These are phyloP conservation scores for Pyricularia pennisetigena DNA, from an alignment of 2,329 filamentous ascomycete species.

Conservation along the genomic window DNA sequence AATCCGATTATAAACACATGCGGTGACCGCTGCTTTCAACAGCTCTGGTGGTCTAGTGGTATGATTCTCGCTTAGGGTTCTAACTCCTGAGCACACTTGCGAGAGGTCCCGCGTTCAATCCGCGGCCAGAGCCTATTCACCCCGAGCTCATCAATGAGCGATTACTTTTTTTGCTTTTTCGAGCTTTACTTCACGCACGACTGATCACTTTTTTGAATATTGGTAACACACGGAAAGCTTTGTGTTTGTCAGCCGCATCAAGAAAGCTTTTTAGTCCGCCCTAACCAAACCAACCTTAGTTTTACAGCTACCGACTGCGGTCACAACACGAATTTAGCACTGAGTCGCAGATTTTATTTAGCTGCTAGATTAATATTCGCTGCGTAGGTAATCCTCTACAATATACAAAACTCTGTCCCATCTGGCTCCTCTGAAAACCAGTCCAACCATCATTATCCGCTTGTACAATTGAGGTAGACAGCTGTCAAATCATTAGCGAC, in stretches of 20 bases:
- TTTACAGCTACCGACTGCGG: no score
- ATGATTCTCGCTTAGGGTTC: constrained; percentile 5
- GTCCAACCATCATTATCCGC: not conserved
- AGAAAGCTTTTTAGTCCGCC: no score
- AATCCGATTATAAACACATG: not conserved
- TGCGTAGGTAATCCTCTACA: no score
- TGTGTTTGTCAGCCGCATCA: no score
- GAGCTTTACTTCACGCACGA: not conserved
- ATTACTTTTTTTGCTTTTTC: not conserved
- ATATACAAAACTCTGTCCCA: no score
- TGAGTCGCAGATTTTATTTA: no score
- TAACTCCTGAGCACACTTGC: not conserved
- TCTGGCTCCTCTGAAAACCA: no score
- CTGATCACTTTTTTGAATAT: no score
- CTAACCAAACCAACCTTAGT: no score
- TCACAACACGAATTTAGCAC: no score
- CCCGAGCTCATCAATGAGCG: not conserved
- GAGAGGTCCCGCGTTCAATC: not conserved
- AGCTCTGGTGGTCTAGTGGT: constrained; percentile 4
- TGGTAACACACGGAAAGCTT: no score
- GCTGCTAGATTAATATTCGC: no score
- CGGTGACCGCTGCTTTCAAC: not conserved
- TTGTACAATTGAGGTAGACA: not conserved
- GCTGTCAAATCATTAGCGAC: not conserved
- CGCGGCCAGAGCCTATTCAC: not conserved